phyloP scores from a whole-genome alignment of 805 yeast genomes.

The Yarrowia sp. region DNA sequence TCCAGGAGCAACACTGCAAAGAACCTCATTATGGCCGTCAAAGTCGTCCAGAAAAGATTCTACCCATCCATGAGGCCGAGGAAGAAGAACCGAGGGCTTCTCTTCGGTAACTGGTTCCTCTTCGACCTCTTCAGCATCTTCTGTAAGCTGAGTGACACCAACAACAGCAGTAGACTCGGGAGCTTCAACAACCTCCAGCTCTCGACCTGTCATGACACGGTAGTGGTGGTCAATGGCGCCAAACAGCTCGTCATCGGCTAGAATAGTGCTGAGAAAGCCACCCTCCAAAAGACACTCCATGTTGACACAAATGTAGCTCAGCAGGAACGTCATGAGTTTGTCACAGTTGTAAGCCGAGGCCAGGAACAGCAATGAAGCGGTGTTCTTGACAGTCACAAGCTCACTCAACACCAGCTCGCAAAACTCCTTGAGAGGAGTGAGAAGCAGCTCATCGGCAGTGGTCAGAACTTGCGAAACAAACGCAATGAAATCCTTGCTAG shows the following conservation, averaged over 20 bases:
- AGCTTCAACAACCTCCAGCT: neutral
- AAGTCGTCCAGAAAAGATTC: conserved; percentile 40
- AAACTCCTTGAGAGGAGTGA: conserved; percentile 56
- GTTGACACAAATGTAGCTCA: conserved; percentile 67
- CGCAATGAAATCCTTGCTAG: conserved; percentile 48
- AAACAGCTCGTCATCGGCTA: conserved; percentile 11
- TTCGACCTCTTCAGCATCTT: neutral
- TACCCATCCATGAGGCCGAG: conserved; percentile 17
- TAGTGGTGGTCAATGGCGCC: conserved; percentile 18
- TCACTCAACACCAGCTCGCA: conserved; percentile 49
- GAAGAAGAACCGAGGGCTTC: neutral
- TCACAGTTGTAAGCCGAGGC: conserved; percentile 52
- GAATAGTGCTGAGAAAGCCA: neutral
- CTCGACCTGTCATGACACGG: neutral
- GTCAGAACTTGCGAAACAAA: conserved; percentile 57
- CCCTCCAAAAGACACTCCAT: conserved; percentile 56
- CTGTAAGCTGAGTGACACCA: neutral
- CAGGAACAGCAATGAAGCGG: conserved; percentile 53
- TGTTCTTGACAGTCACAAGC: conserved; percentile 51
- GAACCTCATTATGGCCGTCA: conserved; percentile 35
- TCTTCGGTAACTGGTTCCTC: neutral
- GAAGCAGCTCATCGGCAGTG: conserved; percentile 59
- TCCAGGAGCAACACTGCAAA: conserved; percentile 29
- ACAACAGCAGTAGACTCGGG: neutral
- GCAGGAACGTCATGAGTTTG: conserved; percentile 57